phyloP scores from a whole-genome alignment of 2,329 filamentous ascomycete species.

The Dryadomyces quercus-mongolicae region DNA sequence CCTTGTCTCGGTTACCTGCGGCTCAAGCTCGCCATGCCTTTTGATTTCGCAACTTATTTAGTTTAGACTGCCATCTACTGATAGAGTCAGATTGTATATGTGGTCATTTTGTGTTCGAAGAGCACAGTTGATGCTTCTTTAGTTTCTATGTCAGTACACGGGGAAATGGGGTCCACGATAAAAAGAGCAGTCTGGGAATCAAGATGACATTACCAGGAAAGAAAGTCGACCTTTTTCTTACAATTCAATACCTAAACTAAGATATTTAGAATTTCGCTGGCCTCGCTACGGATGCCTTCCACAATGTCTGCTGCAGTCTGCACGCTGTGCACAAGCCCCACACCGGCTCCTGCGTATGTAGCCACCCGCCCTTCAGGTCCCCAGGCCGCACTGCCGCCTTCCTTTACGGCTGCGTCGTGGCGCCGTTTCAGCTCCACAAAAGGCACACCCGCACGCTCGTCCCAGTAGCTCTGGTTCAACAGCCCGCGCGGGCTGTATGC shows the following conservation, averaged over 20 bases:
- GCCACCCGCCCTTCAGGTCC: slow-evolving; percentile 13
- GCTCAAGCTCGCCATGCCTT: too few relatives aligned
- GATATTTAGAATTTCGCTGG: neutral
- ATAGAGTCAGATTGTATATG: too few relatives aligned
- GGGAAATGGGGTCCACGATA: too few relatives aligned
- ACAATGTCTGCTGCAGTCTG: slow-evolving; percentile 5
- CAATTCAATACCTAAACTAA: neutral
- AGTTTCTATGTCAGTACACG: too few relatives aligned
- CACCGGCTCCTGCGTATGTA: slow-evolving; percentile 11
- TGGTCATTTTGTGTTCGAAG: too few relatives aligned
- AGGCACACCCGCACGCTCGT: slow-evolving; percentile 25
- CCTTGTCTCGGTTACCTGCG: too few relatives aligned
- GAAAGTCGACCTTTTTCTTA: too few relatives aligned
- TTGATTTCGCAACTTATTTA: too few relatives aligned
- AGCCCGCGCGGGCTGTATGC: slow-evolving; percentile 27
- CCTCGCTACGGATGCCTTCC: neutral
- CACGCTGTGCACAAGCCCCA: slow-evolving; percentile 10
- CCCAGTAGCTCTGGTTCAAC: slow-evolving; percentile 27
- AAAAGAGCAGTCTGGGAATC: too few relatives aligned
- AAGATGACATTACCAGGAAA: too few relatives aligned
- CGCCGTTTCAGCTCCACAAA: slow-evolving; percentile 28
- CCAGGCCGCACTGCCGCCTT: slow-evolving; percentile 18
- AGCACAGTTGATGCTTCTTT: too few relatives aligned
- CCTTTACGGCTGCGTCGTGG: slow-evolving; percentile 24
- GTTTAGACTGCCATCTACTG: too few relatives aligned